Evolutionary conservation across 495 filamentous ascomycete species (phyloP), one percentile per base, ranked within the genome.

Genomic region (Talaromyces borbonicus): DNA sequence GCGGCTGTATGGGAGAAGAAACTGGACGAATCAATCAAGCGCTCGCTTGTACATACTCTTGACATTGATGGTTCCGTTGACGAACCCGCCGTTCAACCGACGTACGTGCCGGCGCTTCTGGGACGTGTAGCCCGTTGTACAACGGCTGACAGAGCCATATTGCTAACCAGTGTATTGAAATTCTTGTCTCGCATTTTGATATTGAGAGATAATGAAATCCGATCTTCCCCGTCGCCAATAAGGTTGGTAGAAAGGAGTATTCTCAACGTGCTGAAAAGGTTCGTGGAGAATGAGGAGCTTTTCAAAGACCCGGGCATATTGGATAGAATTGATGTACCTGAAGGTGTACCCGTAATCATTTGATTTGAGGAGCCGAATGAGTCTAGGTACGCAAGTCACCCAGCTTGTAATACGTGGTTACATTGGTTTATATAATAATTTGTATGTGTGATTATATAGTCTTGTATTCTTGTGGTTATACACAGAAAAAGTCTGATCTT

Each of bases 91-190:
- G 55, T 67, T 30, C 59, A 60, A n/a, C 58, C 59, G 15, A 65
- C 61, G 6, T 67, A 67, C 20, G 55, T 58, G 42, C 56, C 63
- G 22, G 58, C 60, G 8, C 50, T 67, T 2, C 49, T 66, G 15
- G 30, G 30, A 19, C 46, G 42, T 29, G 47, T 54, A 8, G 27
- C 27, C 12, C 6, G 27, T 30, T 6, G 27, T 12, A 7, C 27
- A 30, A 30, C 12, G 27, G 12, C 27, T 30, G 27, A 30, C 27
- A 30, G 27, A 30, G 6, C 27, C 19, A 14, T 6, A 14, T 15
- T 47, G 2, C 27, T 56, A 27, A 31, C 26, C 0, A 42, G 25
- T 43, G 46, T 39, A 5, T 29, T 54, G 12, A 19, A 29, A 8
- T 56, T 47, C 20, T 43, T 56, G 12, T 36, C 45, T 18, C 54